Evolutionary conservation across 306 rosid genomes (phyloP).

Genomic region (Parietaria judaica): DNA sequence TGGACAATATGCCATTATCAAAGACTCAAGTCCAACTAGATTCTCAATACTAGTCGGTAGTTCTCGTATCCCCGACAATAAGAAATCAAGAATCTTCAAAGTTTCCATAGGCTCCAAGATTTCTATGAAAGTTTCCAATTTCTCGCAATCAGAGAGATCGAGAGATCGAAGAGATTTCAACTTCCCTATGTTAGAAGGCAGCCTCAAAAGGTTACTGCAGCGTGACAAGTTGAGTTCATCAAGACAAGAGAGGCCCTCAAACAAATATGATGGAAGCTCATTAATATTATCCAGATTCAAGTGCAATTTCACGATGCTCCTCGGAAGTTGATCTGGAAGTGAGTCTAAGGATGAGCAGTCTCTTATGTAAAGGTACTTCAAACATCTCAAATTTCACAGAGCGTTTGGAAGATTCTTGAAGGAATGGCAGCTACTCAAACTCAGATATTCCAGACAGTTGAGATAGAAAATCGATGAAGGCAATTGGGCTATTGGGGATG

Average conservation of each 20-base stretch:
- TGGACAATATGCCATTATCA: not conserved
- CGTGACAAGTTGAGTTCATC: not conserved
- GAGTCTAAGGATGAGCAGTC: too few relatives aligned
- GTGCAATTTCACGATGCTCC: not conserved
- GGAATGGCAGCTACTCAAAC: not conserved
- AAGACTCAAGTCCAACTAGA: not conserved
- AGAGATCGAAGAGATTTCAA: not conserved
- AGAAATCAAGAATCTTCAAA: not conserved
- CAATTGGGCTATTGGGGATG: not conserved
- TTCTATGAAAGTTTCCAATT: not conserved
- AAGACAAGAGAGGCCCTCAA: not conserved
- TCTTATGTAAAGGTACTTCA: not conserved
- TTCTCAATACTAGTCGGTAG: not conserved
- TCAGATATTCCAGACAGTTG: too few relatives aligned
- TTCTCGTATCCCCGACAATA: not conserved
- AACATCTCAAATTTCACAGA: too few relatives aligned
- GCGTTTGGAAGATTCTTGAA: not conserved
- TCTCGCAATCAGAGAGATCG: not conserved
- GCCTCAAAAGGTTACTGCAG: not conserved
- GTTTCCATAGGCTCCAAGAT: not conserved
- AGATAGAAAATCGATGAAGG: not conserved
- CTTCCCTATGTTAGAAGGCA: not conserved
- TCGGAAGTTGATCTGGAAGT: not conserved
- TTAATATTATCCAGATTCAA: not conserved
- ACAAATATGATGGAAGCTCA: not conserved